Conservation (phyloP, 2,329 filamentous ascomycete species). For the Mycosphaerella sp. region DNA sequence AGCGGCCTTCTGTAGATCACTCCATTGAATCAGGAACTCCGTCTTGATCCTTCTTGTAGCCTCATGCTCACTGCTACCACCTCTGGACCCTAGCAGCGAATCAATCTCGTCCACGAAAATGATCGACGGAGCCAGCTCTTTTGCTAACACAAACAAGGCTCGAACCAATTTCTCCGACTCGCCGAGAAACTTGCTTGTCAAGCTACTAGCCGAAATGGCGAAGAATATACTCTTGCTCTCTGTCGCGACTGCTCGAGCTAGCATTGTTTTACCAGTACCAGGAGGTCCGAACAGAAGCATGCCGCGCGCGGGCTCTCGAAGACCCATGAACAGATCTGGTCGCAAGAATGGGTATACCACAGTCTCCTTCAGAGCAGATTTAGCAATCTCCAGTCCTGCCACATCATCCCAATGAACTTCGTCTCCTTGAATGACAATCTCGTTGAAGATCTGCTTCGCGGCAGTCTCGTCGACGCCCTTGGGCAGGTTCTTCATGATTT, state of each 20-base stretch:
- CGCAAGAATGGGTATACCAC: conserved; percentile 96
- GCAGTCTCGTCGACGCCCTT: conserved; percentile 74
- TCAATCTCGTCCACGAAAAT: conserved; percentile 99
- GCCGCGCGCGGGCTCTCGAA: conserved; percentile 86
- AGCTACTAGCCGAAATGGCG: conserved; percentile 86
- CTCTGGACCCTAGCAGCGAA: conserved; percentile 77
- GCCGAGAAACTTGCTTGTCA: conserved; percentile 93
- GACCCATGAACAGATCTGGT: conserved; percentile 90
- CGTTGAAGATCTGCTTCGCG: conserved; percentile 88
- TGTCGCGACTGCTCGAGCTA: conserved; percentile 88
- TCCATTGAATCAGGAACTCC: conserved; percentile 97
- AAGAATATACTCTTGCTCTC: conserved; percentile 95
- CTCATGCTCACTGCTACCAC: conserved; percentile 81
- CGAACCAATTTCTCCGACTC: conserved; percentile 95
- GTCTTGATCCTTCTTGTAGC: conserved; percentile 93
- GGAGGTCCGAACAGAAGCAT: conserved; percentile 96
- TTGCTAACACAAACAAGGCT: conserved; percentile 84
- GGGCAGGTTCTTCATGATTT: conserved; percentile 70
- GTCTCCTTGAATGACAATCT: conserved; percentile 90
- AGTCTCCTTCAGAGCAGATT: conserved; percentile 85
- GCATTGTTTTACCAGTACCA: conserved; percentile 98
- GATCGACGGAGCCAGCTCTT: conserved; percentile 82
- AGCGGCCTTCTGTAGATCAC: conserved; percentile 83
- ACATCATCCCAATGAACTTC: conserved; percentile 94
- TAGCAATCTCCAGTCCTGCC: conserved; percentile 82